Base-by-base conservation (phyloP, 2,329 filamentous ascomycete species). In the Penicillium carneum region DNA sequence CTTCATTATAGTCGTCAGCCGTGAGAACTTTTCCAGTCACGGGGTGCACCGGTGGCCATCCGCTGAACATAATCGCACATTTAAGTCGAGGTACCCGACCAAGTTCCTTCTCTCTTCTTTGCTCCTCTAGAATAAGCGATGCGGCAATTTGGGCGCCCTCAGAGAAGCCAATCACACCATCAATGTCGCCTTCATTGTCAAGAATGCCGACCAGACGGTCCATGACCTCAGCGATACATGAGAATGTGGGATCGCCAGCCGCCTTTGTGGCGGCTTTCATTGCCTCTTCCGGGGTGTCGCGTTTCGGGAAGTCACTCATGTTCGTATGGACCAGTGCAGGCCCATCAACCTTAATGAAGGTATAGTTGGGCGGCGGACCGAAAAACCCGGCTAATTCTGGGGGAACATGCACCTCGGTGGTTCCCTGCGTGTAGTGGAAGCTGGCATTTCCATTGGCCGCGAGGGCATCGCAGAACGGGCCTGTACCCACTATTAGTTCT, bases 81-180 rank as follows among this genome's bases (percentile, higher is more conserved):
- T 71, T 69, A 26, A 72, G 39, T 20, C 61, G 62, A 34, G 63
- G 68, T 6, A 33, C 55, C 18, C 66, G 61, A 9, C 68, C 68
- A 12, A 39, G 43, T 38, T 64, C 51, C 34, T 56, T 60, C 7
- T 55, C 41, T 45, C 63, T 56, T 23, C 63, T 51, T 26, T 60
- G 39, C 45, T 71, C 69, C 36, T 72, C 69, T 2, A 71, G 55
- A 11, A 73, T 50, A 23, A 71, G 63, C 8, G 67, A 67, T 12
- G 68, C 68, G 0, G 67, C 71, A 10, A 72, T 63, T 16, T 63
- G 59, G 6, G 64, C 70, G 26, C 71, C 71, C 50, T 72, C 70
- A 3, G 66, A 70, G 46, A 68, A 73, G 4, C 70, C 71, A 18
- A 74, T 66, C 16, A 73, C 58, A 8, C 70, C 71, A 18, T 66